These are phyloP conservation scores for Sporodiniella umbellata DNA, from an alignment of 371 early-diverging fungal genomes.

Conservation along the genomic window DNA sequence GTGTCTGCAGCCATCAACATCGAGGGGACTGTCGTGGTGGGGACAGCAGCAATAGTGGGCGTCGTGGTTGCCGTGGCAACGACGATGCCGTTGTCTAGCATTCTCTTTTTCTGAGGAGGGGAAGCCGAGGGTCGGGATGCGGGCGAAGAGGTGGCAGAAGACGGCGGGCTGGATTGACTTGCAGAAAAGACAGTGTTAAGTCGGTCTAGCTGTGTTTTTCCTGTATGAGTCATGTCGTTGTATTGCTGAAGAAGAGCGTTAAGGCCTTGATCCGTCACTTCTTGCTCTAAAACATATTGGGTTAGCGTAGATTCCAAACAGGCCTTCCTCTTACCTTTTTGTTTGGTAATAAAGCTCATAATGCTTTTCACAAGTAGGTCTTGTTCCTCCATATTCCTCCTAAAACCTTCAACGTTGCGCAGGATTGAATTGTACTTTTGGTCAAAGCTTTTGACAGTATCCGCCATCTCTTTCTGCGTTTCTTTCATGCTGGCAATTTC, in stretches of 20 bases:
- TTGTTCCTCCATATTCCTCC: conserved; percentile 20
- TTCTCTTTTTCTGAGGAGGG: not conserved
- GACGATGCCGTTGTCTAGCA: too few species aligned
- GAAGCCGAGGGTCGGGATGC: not conserved
- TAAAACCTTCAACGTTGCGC: conserved; percentile 16
- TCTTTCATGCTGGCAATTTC: conserved; percentile 42
- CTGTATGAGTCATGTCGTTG: conserved; percentile 4
- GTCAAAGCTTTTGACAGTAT: conserved; percentile 16
- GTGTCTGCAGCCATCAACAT: too few species aligned
- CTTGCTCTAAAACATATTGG: not conserved
- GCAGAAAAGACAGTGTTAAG: not conserved
- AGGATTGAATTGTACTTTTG: conserved; percentile 19
- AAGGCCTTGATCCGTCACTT: conserved; percentile 1
- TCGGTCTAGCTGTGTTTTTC: conserved; percentile 6
- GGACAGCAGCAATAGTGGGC: too few species aligned
- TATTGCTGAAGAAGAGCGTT: conserved; percentile 5
- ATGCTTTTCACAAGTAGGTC: conserved; percentile 16
- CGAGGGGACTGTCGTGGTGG: too few species aligned
- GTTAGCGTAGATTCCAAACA: not conserved
- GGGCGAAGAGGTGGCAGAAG: not conserved
- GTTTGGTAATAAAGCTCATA: conserved; percentile 9
- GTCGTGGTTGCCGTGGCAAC: too few species aligned
- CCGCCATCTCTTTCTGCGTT: conserved; percentile 28
- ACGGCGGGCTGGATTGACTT: not conserved
- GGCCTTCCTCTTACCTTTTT: not conserved